phyloP scores from a whole-genome alignment of 495 filamentous ascomycete genomes.

The Poronia punctata region DNA sequence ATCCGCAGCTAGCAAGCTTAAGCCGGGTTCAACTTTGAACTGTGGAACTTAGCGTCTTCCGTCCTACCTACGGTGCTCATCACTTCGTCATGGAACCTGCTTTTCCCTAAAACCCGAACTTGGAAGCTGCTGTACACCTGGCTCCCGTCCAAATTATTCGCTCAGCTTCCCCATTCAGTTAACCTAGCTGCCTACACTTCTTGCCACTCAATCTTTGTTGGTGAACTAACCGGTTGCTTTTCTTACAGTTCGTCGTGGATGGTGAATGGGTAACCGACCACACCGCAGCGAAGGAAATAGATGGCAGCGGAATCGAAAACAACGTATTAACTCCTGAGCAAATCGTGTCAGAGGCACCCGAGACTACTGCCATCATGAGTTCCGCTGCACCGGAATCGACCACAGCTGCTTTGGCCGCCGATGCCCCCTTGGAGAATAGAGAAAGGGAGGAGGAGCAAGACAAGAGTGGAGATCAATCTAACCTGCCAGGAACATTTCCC shows the following conservation, averaged over 20 bases:
- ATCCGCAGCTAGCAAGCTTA: no score
- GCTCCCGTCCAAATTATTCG: no score
- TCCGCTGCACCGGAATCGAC: conserved; percentile 28
- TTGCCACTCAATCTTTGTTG: no score
- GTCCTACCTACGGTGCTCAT: no score
- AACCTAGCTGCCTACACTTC: no score
- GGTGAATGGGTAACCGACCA: conserved; percentile 76
- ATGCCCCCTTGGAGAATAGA: conserved; percentile 26
- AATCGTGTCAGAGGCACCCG: conserved; percentile 45
- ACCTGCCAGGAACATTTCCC: conserved; percentile 72
- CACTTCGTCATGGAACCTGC: no score
- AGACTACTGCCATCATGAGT: conserved; percentile 46
- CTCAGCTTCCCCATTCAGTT: no score
- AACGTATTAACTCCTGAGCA: conserved; percentile 76
- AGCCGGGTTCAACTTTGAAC: no score
- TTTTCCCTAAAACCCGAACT: no score
- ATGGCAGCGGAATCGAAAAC: conserved; percentile 73
- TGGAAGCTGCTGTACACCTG: no score
- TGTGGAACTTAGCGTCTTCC: no score
- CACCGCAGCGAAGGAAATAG: conserved; percentile 68
- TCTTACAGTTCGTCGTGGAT: conserved; percentile 81
- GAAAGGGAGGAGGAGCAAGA: conserved; percentile 6
- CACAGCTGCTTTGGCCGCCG: conserved; percentile 29
- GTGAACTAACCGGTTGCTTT: conserved; percentile 11
- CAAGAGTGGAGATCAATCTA: conserved; percentile 22